Base-by-base conservation (phyloP, 2,329 filamentous ascomycete genomes). In the Penicillium frequentans region DNA sequence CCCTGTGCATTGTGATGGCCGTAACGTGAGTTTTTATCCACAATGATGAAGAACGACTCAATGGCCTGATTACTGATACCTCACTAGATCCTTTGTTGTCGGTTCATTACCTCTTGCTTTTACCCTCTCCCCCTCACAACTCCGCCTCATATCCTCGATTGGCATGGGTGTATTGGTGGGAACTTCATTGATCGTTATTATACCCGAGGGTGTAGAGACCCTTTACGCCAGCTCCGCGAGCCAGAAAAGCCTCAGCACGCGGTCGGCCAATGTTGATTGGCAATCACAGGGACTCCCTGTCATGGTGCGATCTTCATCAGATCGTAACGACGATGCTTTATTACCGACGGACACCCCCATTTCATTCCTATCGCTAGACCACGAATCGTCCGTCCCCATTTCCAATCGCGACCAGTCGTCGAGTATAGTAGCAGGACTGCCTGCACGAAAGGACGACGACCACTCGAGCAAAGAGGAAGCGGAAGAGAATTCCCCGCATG, bases 131-230 rank as follows among this genome's bases (percentile, higher is more conserved):
- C 87, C 90, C 58, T 90, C 91, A 44, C 91, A 96, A 74, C 80
- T 98, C 56, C 89, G 93, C 70, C 80, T 96, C 49, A 90, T 98
- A 71, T 96, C 93, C 23, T 93, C 92, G 56, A 85, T 98, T 72
- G 95, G 95, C 52, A 91, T 96, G 74, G 95, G 95, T 45, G 90
- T 99, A 51, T 81, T 99, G 9, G 93, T 99, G 16, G 95, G 95
- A 35, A 98, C 95, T 27, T 93, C 93, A 1, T 83, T 99, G 63
- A 93, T 98, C 63, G 92, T 99, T 31, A 98, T 99, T 70, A 96
- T 99, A 68, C 95, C 95, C 1, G 95, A 99, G 75, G 95, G 95
- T 37, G 88, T 98, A 58, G 93, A 97, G 72, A 93, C 95, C 3
- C 83, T 97, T 56, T 91, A 95, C 65, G 81, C 84, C 37, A 75